phyloP scores from a whole-genome alignment of 1,284 basidiomycete species.

The Cryptococcus deneoformans region DNA sequence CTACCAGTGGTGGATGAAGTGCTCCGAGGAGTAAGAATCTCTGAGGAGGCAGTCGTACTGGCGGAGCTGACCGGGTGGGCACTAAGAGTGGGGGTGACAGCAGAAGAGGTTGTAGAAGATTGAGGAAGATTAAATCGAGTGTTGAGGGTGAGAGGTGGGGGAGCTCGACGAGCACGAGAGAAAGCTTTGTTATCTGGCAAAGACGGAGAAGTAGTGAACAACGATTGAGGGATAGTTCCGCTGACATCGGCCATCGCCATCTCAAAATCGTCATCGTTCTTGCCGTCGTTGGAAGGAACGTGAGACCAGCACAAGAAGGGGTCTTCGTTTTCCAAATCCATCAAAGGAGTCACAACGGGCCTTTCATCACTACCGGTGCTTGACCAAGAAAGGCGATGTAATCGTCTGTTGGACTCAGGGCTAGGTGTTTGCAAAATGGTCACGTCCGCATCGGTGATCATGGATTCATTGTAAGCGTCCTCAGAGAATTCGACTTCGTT shows the following conservation, averaged over 20 bases:
- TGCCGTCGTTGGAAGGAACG: constrained; percentile 1
- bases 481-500: too few species aligned
- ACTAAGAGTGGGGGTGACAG: constrained; percentile 2
- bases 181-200: not conserved
- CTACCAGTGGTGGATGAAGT: constrained; percentile 1
- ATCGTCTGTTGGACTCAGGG: not conserved
- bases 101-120: constrained; percentile 1
- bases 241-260: not conserved
- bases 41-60: constrained; percentile 3
- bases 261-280: constrained; percentile 9
- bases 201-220: not conserved
- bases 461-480: not conserved
- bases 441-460: not conserved
- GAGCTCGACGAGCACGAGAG: constrained; percentile 5
- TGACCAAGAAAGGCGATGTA: constrained; percentile 13
- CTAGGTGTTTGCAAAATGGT: not conserved
- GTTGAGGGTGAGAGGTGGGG: constrained; percentile 13
- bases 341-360: constrained; percentile 9
- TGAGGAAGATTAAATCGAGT: constrained; percentile 8
- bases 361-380: constrained; percentile 4
- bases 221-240: not conserved
- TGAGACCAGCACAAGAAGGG: constrained; percentile 11
- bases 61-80: constrained; percentile 4
- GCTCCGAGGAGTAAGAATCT: constrained; percentile 4
- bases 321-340: constrained; percentile 11